A percentile compares a stretch with the other conserved stretches of the same genome.
These are phyloP conservation scores for Tricharina praecox DNA, from an alignment of 495 filamentous ascomycete species.

Conservation along the genomic window DNA sequence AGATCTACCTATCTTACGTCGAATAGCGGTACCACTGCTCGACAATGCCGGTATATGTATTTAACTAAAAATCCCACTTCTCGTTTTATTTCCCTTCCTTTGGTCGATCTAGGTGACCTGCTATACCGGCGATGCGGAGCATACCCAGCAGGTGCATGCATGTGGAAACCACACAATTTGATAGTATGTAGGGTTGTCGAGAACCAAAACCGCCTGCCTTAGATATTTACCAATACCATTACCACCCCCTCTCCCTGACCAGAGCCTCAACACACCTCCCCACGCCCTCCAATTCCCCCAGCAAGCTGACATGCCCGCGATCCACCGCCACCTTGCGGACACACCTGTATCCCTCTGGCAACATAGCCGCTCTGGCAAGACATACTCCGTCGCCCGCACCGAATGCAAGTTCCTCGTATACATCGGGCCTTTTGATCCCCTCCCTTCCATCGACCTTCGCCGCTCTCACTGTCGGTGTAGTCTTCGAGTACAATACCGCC, in stretches of 20 bases:
- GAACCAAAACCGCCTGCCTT: too few relatives aligned
- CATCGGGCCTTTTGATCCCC: slow-evolving; percentile 54
- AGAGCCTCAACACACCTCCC: slow-evolving; percentile 57
- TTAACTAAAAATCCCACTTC: too few relatives aligned
- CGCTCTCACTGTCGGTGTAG: slow-evolving; percentile 66
- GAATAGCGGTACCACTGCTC: too few relatives aligned
- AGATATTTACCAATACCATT: not conserved
- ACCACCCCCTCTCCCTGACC: slow-evolving; percentile 42
- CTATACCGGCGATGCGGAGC: too few relatives aligned
- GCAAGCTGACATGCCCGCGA: slow-evolving; percentile 65
- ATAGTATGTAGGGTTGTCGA: too few relatives aligned
- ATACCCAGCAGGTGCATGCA: too few relatives aligned
- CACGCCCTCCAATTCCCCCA: slow-evolving; percentile 72
- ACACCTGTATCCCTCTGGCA: slow-evolving; percentile 61
- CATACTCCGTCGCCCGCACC: slow-evolving; percentile 81
- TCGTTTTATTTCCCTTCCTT: too few relatives aligned
- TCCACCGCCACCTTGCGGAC: slow-evolving; percentile 58
- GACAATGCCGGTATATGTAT: too few relatives aligned
- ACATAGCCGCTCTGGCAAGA: slow-evolving; percentile 68
- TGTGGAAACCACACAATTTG: too few relatives aligned
- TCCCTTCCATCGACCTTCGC: slow-evolving; percentile 52
- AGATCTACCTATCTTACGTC: too few relatives aligned
- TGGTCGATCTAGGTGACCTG: too few relatives aligned
- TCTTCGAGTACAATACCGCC: slow-evolving; percentile 76
- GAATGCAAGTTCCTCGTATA: slow-evolving; percentile 78